phyloP scores from a whole-genome alignment of 345 rosid genomes.

The Citrus australasica region DNA sequence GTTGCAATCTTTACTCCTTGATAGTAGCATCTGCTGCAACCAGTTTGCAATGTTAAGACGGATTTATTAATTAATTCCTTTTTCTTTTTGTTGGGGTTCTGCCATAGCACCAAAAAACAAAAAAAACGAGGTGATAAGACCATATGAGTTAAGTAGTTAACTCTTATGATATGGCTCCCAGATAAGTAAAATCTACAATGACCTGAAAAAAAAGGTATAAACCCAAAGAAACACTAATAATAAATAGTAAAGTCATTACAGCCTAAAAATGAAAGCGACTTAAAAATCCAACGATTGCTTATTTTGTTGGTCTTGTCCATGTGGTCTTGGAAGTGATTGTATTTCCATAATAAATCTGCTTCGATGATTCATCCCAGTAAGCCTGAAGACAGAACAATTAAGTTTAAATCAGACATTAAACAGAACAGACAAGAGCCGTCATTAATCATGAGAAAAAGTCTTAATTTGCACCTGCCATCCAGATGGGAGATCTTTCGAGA shows the following conservation, averaged over 20 bases:
- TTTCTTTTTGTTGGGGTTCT: too few relatives aligned
- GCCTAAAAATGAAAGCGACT: not conserved
- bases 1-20: not conserved
- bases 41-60: too few relatives aligned
- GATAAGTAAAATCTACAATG: not conserved
- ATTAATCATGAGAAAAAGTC: not conserved
- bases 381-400: conserved; percentile 29
- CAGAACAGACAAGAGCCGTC: not conserved
- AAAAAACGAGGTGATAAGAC: too few relatives aligned
- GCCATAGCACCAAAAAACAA: too few relatives aligned
- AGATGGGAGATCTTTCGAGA: conserved; percentile 57
- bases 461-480: conserved; percentile 76
- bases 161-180: not conserved
- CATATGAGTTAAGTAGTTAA: too few relatives aligned
- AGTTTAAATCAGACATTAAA: not conserved
- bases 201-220: too few relatives aligned
- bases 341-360: conserved; percentile 65
- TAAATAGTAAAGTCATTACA: not conserved
- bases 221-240: too few relatives aligned
- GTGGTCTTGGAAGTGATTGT: conserved; percentile 51
- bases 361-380: conserved; percentile 56
- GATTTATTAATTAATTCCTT: too few relatives aligned
- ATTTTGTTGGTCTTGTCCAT: conserved; percentile 55
- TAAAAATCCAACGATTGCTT: not conserved
- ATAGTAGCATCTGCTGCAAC: not conserved